phyloP scores from a whole-genome alignment of 164 flowering plant species.

The Aristolochia californica region DNA sequence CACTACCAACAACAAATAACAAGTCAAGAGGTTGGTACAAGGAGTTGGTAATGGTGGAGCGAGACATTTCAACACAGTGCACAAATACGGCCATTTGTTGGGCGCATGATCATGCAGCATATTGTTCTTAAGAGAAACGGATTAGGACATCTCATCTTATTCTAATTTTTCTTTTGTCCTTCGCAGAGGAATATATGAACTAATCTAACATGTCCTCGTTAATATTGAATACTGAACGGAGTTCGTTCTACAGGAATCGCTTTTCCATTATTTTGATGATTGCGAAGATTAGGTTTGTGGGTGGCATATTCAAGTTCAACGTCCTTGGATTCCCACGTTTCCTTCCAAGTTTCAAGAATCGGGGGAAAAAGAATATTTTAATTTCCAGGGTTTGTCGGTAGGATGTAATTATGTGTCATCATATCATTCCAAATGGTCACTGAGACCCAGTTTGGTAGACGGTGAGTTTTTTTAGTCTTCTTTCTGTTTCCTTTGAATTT shows the following conservation, averaged over 20 bases:
- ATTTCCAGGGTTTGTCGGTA: no score
- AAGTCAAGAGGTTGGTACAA: background rate
- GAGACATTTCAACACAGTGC: background rate
- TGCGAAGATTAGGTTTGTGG: background rate
- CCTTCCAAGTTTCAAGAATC: background rate
- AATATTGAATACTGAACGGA: no score
- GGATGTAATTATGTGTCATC: no score
- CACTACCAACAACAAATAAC: no score
- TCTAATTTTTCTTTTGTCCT: background rate
- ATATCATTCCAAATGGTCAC: no score
- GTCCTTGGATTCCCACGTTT: constrained; percentile 2
- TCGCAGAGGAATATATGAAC: background rate
- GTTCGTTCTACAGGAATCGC: no score
- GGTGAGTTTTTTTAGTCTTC: no score
- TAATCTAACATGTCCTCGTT: no score
- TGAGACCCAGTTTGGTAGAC: no score
- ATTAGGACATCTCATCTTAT: background rate
- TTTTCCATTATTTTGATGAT: no score
- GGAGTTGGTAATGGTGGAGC: background rate
- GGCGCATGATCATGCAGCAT: background rate
- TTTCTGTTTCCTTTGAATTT: no score
- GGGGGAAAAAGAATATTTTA: no score
- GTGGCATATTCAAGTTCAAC: background rate
- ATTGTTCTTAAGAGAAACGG: background rate
- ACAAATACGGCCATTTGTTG: background rate